Evolutionary conservation across 768 basidiomycete species (phyloP).

Genomic region (Tulasnella sp.): DNA sequence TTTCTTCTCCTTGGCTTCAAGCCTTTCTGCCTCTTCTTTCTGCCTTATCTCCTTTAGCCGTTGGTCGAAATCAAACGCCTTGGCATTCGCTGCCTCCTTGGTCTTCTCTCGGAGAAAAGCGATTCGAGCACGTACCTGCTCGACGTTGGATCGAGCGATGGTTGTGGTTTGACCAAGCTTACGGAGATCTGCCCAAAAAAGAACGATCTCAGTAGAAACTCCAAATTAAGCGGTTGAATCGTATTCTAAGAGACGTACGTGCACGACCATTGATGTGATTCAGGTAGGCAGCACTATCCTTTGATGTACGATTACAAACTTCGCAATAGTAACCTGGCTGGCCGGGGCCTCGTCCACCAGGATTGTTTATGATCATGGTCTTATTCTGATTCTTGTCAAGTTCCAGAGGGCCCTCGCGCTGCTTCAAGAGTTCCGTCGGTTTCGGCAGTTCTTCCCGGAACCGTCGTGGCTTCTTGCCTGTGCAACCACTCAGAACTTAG

Average conservation of each 20-base stretch:
- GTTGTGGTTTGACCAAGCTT: constrained; percentile 93
- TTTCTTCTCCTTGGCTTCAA: constrained; percentile 67
- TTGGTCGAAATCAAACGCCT: constrained; percentile 90
- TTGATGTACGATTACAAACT: constrained; percentile 80
- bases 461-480: constrained; percentile 75
- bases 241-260: constrained; percentile 50
- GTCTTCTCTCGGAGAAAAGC: constrained; percentile 80
- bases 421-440: constrained; percentile 87
- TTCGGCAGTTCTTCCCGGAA: constrained; percentile 69
- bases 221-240: not conserved
- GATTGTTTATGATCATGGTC: constrained; percentile 86
- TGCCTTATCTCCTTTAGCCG: constrained; percentile 74
- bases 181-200: constrained; percentile 76
- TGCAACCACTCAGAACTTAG: not conserved
- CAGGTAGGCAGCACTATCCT: constrained; percentile 86
- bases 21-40: constrained; percentile 55
- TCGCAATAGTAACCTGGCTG: constrained; percentile 94
- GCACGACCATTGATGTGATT: constrained; percentile 92
- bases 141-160: constrained; percentile 78
- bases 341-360: constrained; percentile 72
- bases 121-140: constrained; percentile 88
- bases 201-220: not conserved
- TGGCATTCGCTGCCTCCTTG: constrained; percentile 67
- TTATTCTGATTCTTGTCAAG: constrained; percentile 93
- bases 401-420: constrained; percentile 71